Evolutionary conservation across 495 filamentous ascomycete genomes (phyloP).

Genomic region (Apodospora peruviana): DNA sequence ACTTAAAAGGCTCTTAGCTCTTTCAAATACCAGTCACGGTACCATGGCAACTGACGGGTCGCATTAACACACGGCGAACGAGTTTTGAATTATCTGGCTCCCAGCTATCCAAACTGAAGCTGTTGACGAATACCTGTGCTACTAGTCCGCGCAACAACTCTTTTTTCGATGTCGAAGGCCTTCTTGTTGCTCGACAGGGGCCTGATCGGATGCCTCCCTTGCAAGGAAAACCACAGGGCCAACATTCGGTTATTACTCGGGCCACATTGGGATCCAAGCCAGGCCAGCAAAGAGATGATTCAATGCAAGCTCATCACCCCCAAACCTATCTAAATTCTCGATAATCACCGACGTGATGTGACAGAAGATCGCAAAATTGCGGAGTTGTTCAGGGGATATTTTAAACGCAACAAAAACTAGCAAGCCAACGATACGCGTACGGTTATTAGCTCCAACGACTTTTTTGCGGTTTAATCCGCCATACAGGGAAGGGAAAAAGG

Average conservation of each 20-base stretch:
- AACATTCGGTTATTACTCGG: conserved; percentile 1
- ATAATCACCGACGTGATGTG: conserved; percentile 1
- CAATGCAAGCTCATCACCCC: conserved; percentile 2
- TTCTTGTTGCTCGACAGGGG: too few relatives aligned
- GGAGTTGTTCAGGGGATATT: conserved; percentile 1
- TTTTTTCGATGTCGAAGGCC: too few relatives aligned
- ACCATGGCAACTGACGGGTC: conserved; percentile 3
- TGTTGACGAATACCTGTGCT: too few relatives aligned
- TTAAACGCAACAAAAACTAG: not conserved
- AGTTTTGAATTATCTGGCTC: too few relatives aligned
- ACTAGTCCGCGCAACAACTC: too few relatives aligned
- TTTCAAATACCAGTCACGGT: too few relatives aligned
- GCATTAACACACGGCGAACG: too few relatives aligned
- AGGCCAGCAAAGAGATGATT: conserved; percentile 5
- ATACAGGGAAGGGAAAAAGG: not conserved
- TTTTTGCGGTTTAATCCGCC: too few relatives aligned
- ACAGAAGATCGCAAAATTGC: conserved; percentile 8
- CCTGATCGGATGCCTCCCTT: not conserved
- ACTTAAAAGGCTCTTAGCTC: too few relatives aligned
- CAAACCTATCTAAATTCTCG: not conserved
- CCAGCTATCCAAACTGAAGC: too few relatives aligned
- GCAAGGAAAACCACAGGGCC: not conserved
- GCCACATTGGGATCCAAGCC: conserved; percentile 7
- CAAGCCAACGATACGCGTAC: not conserved
- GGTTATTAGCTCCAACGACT: too few relatives aligned